A percentile compares a stretch with the other conserved stretches of the same genome.
phyloP scores from a whole-genome alignment of 148 eudicot species.

The Euryodendron excelsum region DNA sequence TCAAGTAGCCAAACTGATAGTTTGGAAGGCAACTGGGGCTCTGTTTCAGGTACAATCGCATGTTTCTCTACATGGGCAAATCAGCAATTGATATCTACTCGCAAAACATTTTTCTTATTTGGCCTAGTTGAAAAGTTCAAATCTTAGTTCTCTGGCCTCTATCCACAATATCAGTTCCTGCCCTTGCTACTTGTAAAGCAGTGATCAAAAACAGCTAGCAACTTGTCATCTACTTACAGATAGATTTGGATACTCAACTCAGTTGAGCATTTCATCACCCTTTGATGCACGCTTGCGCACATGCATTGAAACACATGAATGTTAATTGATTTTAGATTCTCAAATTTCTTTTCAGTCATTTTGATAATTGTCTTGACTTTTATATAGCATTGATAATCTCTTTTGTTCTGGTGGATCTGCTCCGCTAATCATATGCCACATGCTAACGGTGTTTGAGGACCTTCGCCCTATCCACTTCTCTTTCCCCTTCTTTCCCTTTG shows the following conservation, averaged over 20 bases:
- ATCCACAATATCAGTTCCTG: neutral
- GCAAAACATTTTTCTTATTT: neutral
- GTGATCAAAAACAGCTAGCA: too few species aligned
- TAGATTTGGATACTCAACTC: too few species aligned
- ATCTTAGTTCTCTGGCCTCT: neutral
- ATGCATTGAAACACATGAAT: neutral
- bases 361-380: neutral
- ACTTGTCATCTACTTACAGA: too few species aligned
- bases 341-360: neutral
- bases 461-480: too few species aligned
- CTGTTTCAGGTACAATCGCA: slow-evolving; percentile 55
- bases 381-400: neutral
- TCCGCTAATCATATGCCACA: neutral
- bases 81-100: neutral
- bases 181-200: too few species aligned
- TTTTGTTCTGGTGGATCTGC: too few species aligned
- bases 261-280: too few species aligned
- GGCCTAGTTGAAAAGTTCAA: neutral
- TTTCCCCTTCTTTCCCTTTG: too few species aligned
- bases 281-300: neutral
- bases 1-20: slow-evolving; percentile 53
- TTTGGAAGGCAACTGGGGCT: slow-evolving; percentile 64
- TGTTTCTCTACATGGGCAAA: neutral
- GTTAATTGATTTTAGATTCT: neutral
- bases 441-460: too few species aligned